Base-by-base conservation (phyloP, 352 stramenopile genomes). In the Ochromonadaceae sp. region DNA sequence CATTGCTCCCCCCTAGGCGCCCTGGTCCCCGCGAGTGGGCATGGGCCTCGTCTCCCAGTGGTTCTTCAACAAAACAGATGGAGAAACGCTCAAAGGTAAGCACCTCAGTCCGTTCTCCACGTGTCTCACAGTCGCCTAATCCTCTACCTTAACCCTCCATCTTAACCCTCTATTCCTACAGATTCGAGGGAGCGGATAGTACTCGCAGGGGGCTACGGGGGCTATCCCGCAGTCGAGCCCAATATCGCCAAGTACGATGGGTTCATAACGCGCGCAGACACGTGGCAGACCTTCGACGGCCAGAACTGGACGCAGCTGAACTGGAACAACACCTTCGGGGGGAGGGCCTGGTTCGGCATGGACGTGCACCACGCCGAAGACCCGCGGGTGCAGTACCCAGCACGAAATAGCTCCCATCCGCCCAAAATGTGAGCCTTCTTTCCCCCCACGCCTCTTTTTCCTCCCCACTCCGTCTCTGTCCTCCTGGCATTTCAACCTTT, bases 21-120 rank as follows among this genome's bases (percentile, higher is more conserved):
- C 53, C 10, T 61, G 53, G 53, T 58, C 12, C 20, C 53, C 53
- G 5, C 28, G 53, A 43, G 28, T 52, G 9, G 53, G 53, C 53
- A 30, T 56, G 26, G 17, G 34, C 7, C 7, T 61, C 7, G 53
- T 61, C 5, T 52, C 28, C 34, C 53, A 61, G 25, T 50, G 30
- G 3, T 61, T 49, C 31, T 50, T 4, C 7, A 25, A 61, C 53
- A 20, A 22, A 35, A 17, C 5, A 17, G 10, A 35, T 3, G 49
- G 49, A 15, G 7, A 59, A 26, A 59, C 49, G 7, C n/a, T 49
- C n/a, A n/a, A n/a, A n/a, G n/a, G n/a, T n/a, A n/a, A n/a, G n/a
- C n/a, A n/a, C n/a, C n/a, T n/a, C n/a, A n/a, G n/a, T n/a, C n/a
- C n/a, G n/a, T n/a, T n/a, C n/a, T n/a, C n/a, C n/a, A n/a, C n/a